phyloP scores from a whole-genome alignment of 164 flowering plant genomes.

The Vitis amurensis region DNA sequence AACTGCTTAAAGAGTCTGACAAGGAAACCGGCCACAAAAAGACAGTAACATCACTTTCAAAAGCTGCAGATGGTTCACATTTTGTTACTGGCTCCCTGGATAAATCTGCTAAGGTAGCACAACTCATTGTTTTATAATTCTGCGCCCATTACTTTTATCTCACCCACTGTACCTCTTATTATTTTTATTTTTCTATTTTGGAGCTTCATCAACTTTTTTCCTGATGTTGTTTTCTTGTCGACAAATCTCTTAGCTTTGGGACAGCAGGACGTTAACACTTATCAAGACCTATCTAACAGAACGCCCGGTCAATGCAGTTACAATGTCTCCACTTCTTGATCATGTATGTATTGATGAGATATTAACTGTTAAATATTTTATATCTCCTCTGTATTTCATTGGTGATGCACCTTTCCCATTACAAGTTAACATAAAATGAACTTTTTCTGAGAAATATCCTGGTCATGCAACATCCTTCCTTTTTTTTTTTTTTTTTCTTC shows the following conservation, averaged over 20 bases:
- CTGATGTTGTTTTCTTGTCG: conserved; percentile 12
- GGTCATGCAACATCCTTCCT: neutral
- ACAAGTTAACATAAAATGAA: neutral
- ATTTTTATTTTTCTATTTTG: neutral
- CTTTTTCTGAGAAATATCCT: neutral
- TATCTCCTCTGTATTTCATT: neutral
- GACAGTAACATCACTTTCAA: conserved; percentile 69
- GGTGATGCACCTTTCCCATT: neutral
- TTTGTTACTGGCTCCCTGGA: conserved; percentile 86
- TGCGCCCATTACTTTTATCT: neutral
- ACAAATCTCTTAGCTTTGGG: conserved; percentile 74
- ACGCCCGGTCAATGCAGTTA: conserved; percentile 92
- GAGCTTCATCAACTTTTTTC: neutral
- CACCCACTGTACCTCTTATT: neutral
- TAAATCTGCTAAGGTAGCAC: conserved; percentile 83
- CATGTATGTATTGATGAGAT: conserved; percentile 47
- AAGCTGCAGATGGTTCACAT: conserved; percentile 80
- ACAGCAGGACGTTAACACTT: conserved; percentile 70
- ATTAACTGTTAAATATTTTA: neutral
- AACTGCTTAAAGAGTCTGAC: conserved; percentile 72
- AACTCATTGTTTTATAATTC: neutral
- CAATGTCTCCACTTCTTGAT: conserved; percentile 91
- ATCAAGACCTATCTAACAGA: conserved; percentile 88
- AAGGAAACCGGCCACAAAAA: conserved; percentile 82
- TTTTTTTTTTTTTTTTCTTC: neutral